Base-by-base conservation (phyloP, 164 flowering plant species). In the Stephania cephalantha region DNA sequence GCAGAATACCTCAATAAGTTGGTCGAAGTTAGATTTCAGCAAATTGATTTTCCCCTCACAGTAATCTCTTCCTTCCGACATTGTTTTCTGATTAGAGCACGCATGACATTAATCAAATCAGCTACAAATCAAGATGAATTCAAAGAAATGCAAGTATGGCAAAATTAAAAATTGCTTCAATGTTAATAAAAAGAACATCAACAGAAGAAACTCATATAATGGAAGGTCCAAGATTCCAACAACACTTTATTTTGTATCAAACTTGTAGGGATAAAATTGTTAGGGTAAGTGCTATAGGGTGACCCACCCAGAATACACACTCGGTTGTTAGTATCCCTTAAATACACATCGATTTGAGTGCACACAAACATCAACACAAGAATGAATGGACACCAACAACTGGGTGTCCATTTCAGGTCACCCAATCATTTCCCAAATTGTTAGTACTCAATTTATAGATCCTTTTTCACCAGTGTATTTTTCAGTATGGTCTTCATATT, bases 1-100 rank as follows among this genome's bases (percentile, higher is more conserved):
- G 44, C n/a, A 58, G 67, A 76, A 71, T 88, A 94, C 98, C 97
- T 94, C 98, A 77, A 92, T 68, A 74, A 94, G 97, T 73, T 94
- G 96, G 55, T 94, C 97, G 72, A 87, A 91, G 78, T 94, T 94
- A 15, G 95, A 90, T 72, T 86, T 92, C 58, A 94, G 86, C 86
- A 94, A 80, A 82, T 86, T 86, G 84, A 94, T 90, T 79, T 94
- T 94, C 2, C 97, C 85, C 73, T 88, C 94, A 73, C 98, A 94
- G 71, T 94, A 94, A 79, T 92, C 94, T 81, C 89, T 91, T 46
- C 96, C 98, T 84, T 89, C 91, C 11, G 66, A 85, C 94, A 91
- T 92, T 67, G 98, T 92, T 91, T 94, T 94, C 98, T 94, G 83
- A 67, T 44, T 50, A 73, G 73, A 52, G 68, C 30, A 78, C 4